A percentile compares a stretch with the other conserved stretches of the same genome.
phyloP scores from a whole-genome alignment of 176 grass and related monocot genomes.

The Carex parvula region DNA sequence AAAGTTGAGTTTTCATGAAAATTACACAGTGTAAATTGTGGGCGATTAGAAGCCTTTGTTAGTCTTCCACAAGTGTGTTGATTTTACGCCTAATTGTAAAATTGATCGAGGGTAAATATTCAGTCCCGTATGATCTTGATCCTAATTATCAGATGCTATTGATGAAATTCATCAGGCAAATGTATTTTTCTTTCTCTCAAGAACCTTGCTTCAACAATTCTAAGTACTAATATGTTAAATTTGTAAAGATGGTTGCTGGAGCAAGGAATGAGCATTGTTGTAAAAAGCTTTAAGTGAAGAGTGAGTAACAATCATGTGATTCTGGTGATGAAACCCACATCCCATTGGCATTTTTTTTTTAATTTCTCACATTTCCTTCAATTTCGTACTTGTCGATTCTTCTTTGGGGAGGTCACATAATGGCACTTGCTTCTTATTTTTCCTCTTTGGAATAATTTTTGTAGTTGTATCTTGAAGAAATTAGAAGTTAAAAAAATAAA shows the following conservation, averaged over 20 bases:
- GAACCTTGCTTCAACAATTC: no score
- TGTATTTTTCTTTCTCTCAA: neutral
- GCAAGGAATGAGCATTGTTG: slow-evolving; percentile 48
- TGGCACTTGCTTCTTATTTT: no score
- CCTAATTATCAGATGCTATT: neutral
- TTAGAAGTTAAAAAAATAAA: no score
- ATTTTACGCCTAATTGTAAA: neutral
- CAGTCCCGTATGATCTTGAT: neutral
- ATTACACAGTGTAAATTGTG: neutral
- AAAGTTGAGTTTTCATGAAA: neutral
- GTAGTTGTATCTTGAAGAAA: no score
- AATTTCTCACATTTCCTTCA: no score
- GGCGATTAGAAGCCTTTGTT: neutral
- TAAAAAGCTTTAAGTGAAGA: slow-evolving; percentile 41
- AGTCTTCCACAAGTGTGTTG: neutral
- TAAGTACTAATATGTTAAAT: neutral
- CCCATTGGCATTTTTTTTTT: no score
- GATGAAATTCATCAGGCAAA: slow-evolving; percentile 12
- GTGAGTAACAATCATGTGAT: no score
- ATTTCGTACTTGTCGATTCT: no score
- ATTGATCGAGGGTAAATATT: neutral
- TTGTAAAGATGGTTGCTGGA: slow-evolving; percentile 43
- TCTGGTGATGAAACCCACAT: no score
- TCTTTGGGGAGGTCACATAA: no score
- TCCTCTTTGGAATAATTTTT: no score